phyloP scores from a whole-genome alignment of 1,284 basidiomycete species.

The Heliocybe sulcata region DNA sequence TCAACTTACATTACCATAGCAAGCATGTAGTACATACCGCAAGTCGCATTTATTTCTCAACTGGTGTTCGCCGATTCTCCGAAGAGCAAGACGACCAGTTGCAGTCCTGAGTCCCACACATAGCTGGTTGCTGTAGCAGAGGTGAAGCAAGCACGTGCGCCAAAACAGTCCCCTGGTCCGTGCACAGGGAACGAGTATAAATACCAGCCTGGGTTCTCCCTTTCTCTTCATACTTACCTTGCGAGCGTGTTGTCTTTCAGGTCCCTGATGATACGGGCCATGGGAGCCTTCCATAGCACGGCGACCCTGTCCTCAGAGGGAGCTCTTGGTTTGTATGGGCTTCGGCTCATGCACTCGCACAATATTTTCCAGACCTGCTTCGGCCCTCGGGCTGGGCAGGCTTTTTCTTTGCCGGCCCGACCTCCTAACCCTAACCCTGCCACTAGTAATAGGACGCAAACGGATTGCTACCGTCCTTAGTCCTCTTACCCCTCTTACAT shows the following conservation, averaged over 20 bases:
- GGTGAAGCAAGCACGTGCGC: too few relatives aligned
- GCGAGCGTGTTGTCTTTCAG: background rate
- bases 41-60: background rate
- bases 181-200: background rate
- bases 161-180: too few relatives aligned
- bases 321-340: constrained; percentile 22
- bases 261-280: background rate
- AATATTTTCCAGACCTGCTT: constrained; percentile 23
- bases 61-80: too few relatives aligned
- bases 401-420: constrained; percentile 12
- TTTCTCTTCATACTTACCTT: constrained; percentile 3
- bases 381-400: constrained; percentile 26
- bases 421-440: constrained; percentile 5
- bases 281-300: constrained; percentile 16
- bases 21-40: background rate
- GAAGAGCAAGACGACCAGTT: too few relatives aligned
- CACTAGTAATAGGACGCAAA: background rate
- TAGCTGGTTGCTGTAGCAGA: too few relatives aligned
- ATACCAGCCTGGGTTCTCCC: background rate
- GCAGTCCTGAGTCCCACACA: too few relatives aligned
- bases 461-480: background rate
- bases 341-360: constrained; percentile 24
- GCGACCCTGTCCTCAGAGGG: constrained; percentile 25
- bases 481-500: too few relatives aligned
- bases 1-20: background rate